Conservation (phyloP, 331 rosid genomes). For the Rosa hybrid region DNA sequence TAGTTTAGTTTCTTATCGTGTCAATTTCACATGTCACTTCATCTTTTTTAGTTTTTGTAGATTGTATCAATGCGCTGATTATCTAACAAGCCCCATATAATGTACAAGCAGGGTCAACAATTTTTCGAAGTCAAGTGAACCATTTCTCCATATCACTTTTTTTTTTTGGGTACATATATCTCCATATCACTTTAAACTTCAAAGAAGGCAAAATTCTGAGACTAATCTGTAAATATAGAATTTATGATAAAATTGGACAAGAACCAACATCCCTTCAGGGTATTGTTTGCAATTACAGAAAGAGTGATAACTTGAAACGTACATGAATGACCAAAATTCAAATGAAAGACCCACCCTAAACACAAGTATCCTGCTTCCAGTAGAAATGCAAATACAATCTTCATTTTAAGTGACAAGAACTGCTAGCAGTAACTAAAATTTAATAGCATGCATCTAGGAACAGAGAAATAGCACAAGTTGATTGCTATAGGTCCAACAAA, state of each 20-base stretch:
- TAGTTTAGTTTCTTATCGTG: not conserved
- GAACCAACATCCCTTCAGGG: not conserved
- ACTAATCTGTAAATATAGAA: not conserved
- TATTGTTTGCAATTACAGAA: constrained; percentile 24
- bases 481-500: constrained; percentile 16
- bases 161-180: too few relatives aligned
- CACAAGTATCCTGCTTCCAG: constrained; percentile 42
- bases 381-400: constrained; percentile 29
- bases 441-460: constrained; percentile 37
- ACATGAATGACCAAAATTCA: constrained; percentile 24
- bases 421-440: constrained; percentile 33
- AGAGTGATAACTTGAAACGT: constrained; percentile 33
- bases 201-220: not conserved
- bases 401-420: constrained; percentile 25
- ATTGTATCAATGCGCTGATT: not conserved
- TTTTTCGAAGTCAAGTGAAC: not conserved
- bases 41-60: not conserved
- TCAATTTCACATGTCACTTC: not conserved
- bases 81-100: not conserved
- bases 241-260: constrained; percentile 5
- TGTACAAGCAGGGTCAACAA: not conserved
- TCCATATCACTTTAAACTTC: not conserved
- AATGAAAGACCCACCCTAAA: constrained; percentile 39
- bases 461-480: constrained; percentile 19
- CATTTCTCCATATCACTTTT: not conserved